Conservation (phyloP, 768 basidiomycete species). For the Galerina marginata region DNA sequence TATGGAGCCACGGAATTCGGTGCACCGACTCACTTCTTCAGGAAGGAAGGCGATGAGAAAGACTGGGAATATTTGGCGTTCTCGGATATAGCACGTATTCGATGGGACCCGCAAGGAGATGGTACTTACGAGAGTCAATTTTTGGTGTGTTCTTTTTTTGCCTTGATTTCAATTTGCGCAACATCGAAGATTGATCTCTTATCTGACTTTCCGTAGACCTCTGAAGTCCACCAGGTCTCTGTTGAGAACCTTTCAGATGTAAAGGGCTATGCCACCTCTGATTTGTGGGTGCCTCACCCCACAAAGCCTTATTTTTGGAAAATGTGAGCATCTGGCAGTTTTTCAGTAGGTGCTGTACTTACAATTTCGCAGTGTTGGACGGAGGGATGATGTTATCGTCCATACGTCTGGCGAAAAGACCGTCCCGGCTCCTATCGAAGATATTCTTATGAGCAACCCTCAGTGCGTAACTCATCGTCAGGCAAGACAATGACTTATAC, state of each 20-base stretch:
- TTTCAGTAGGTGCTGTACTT: background rate
- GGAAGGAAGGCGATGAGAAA: constrained; percentile 23
- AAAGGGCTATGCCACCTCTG: constrained; percentile 48
- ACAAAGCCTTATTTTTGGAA: constrained; percentile 48
- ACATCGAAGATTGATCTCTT: background rate
- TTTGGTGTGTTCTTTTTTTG: constrained; percentile 30
- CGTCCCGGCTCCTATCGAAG: constrained; percentile 40
- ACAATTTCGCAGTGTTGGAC: constrained; percentile 37
- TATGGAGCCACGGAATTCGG: constrained; percentile 41
- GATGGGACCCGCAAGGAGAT: constrained; percentile 43
- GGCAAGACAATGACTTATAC: background rate
- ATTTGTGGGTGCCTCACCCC: constrained; percentile 49
- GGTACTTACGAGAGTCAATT: constrained; percentile 44
- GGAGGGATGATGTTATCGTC: constrained; percentile 43
- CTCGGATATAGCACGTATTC: constrained; percentile 25
- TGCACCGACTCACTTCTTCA: constrained; percentile 18
- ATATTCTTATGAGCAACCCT: constrained; percentile 28
- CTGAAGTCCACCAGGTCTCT: constrained; percentile 35
- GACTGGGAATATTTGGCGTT: constrained; percentile 39
- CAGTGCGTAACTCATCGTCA: constrained; percentile 22
- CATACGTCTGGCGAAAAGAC: constrained; percentile 44
- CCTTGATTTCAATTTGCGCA: background rate
- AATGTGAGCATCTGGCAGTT: constrained; percentile 33
- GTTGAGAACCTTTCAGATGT: constrained; percentile 42
- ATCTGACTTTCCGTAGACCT: constrained; percentile 26